Conservation (phyloP, 2,329 filamentous ascomycete genomes). For the Aspergillus alliaceus region DNA sequence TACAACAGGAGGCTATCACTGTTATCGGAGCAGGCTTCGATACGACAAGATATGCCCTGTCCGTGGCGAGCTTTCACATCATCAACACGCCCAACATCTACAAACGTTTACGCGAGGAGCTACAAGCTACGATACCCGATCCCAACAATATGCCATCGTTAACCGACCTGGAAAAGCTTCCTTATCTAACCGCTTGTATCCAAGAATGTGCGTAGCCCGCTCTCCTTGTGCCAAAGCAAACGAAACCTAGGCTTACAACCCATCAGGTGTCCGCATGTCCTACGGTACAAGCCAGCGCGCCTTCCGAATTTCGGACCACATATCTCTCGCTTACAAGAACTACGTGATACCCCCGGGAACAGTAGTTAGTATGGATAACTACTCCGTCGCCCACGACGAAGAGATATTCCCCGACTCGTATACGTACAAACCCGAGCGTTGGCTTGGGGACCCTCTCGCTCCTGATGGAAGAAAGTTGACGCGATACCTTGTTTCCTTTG, state of each 20-base stretch:
- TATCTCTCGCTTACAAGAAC: slow-evolving; percentile 10
- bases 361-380: slow-evolving; percentile 12
- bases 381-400: slow-evolving; percentile 11
- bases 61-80: slow-evolving; percentile 32
- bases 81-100: slow-evolving; percentile 26
- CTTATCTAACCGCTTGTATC: slow-evolving; percentile 25
- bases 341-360: slow-evolving; percentile 9
- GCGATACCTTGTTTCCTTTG: slow-evolving; percentile 12
- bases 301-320: slow-evolving; percentile 7
- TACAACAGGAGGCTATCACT: slow-evolving; percentile 28
- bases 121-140: slow-evolving; percentile 26
- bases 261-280: slow-evolving; percentile 10
- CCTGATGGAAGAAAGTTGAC: slow-evolving; percentile 10
- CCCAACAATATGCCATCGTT: slow-evolving; percentile 13
- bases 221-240: not conserved
- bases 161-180: slow-evolving; percentile 30
- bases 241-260: not conserved
- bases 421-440: slow-evolving; percentile 14
- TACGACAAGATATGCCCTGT: slow-evolving; percentile 27
- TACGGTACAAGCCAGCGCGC: slow-evolving; percentile 8
- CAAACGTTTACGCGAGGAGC: slow-evolving; percentile 25
- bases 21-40: slow-evolving; percentile 30
- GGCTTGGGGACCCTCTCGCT: slow-evolving; percentile 7
- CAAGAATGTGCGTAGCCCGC: slow-evolving; percentile 8
- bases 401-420: slow-evolving; percentile 12